Evolutionary conservation across 1,139 yeast species (phyloP), one percentile per base, ranked within the genome.

Genomic region (Candida glucosophila): DNA sequence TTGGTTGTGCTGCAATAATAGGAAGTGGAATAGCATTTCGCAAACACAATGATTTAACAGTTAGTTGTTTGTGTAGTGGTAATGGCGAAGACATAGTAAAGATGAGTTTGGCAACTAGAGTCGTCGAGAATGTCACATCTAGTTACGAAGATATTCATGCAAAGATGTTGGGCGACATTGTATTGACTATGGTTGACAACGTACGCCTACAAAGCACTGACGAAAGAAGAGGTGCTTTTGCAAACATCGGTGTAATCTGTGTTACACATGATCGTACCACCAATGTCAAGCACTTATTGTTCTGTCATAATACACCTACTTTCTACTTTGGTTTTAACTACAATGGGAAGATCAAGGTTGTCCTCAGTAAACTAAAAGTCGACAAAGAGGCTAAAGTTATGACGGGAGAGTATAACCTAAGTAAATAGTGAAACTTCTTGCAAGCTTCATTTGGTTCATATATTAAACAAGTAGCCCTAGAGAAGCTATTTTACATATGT

Each of bases 71-170:
- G 58, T 65, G 74, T 41, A 66, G 73, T 27, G 77, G 77, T 2
- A 67, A 64, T 35, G 77, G 77, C 2, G 77, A 70, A 37, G 73
- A 68, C 32, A 67, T 70, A 13, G 49, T 67, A 3, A 46, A 44
- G 29, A 47, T 59, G 56, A 58, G 55, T 24, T 38, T 69, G 19
- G 64, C 73, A 0, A 40, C 53, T 20, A 33, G 33, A 7, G 26
- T 60, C 7, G n/a, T n/a, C n/a, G n/a, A n/a, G n/a, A n/a, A n/a
- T n/a, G n/a, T n/a, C n/a, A n/a, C n/a, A n/a, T n/a, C n/a, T n/a
- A n/a, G n/a, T n/a, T n/a, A n/a, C n/a, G n/a, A n/a, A n/a, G n/a
- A n/a, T n/a, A n/a, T n/a, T n/a, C n/a, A n/a, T n/a, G n/a, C n/a
- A n/a, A n/a, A n/a, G n/a, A n/a, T n/a, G n/a, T n/a, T n/a, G n/a